Base-by-base conservation (phyloP, 768 basidiomycete genomes). In the Lactarius indigo region DNA sequence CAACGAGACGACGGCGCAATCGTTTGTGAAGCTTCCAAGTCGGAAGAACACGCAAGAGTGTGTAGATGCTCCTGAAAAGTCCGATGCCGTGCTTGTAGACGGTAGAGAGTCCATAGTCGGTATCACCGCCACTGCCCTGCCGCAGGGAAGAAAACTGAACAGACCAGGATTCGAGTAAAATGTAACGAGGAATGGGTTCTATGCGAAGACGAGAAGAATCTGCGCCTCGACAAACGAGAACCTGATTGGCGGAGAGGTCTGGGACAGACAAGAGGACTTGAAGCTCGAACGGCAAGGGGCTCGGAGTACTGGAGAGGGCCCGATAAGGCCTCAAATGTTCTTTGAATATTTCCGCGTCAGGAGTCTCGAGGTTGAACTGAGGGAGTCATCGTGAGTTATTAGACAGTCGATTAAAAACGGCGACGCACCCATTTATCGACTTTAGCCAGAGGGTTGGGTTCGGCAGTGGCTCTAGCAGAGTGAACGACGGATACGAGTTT, bases 31-130 rank as follows among this genome's bases (percentile, higher is more conserved):
- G 82, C 74, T 84, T 88, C 90, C 91, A 94, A 0, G 88, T 80
- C 20, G 92, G 92, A 4, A 92, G 81, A 30, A 91, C 81, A 61
- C 90, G 83, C 56, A 93, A 80, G 52, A 93, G 76, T 61, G 86
- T 87, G 79, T 80, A 94, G 7, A 91, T 73, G 73, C 89, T 90
- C 59, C 92, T 83, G 79, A 93, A 94, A 23, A 92, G 82, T 37
- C 89, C 83, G 72, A 94, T 93, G 41, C 88, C 86, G 71, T 92
- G 87, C 76, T 94, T 94, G 83, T 94, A 94, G 62, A 92, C 87
- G 15, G 88, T 89, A 0, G 91, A 83, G 41, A 88, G 85, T 17
- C 87, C 84, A 44, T 89, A 80, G 65, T 89, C 87, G 58, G 76
- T 70, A 52, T 70, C 69, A 18, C 55, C 41, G 63, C 74, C 74